Evolutionary conservation across 129 eudicot genomes (phyloP), one percentile per base, ranked within the genome.

Genomic region (Smallanthus sonchifolius): DNA sequence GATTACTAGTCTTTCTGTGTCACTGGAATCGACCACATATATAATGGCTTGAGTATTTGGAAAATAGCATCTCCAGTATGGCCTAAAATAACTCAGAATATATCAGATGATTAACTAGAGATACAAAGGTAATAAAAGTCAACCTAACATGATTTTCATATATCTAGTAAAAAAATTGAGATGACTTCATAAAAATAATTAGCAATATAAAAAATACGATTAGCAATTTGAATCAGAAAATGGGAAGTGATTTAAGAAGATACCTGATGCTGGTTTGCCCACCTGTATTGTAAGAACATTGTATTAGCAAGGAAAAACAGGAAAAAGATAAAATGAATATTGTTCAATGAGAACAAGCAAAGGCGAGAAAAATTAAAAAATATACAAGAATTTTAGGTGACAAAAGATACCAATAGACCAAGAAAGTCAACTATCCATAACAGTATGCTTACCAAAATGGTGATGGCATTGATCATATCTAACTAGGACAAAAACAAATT

Each of bases 241-340:
- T 10, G 52, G 56, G 49, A 65, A 28, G 19, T 69, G 48, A 77
- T 73, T 65, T 24, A 68, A 56, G 42, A 43, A 54, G 59, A 69
- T 88, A 93, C 98, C 98, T 87, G 86, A 93, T 93, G 83, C 98
- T 93, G 28, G 98, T 93, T 83, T 93, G 98, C 49, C 98, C 98
- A 86, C 98, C 98, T 93, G 97, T 64, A 75, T 30, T 73, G 83
- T 38, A 71, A 52, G 49, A 65, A 43, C 28, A 67, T 17, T 75
- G 70, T 17, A 48, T 74, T 48, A 67, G 75, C 56, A 48, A 11
- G 38, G 11, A 35, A 24, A 49, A 73, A 63, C 32, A 84, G 66
- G 36, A 5, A 45, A 42, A 4, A 76, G 36, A 57, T 11, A 14
- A 66, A 55, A 54, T 8, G 68, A 15, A 19, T 47, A 65, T 35